Evolutionary conservation across 1,284 basidiomycete species (phyloP), one percentile per base, ranked within the genome.

Genomic region (Microbotryum intermedium): DNA sequence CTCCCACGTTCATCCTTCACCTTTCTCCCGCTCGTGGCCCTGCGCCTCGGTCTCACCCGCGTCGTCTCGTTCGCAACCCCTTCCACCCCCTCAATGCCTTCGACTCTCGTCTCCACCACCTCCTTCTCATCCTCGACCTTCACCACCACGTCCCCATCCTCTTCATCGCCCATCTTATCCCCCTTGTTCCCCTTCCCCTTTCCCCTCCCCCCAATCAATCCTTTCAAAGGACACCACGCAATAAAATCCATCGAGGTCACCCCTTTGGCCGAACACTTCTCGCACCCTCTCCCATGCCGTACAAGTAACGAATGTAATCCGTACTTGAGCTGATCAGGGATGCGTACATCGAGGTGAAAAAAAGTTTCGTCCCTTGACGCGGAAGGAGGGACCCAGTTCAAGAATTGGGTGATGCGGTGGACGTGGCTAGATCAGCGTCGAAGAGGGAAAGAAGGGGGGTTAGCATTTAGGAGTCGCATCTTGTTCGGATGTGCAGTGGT

Each of bases 231-330:
- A 67, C 72, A 66, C 62, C 67, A 68, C n/a, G 72, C 71, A 26
- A 73, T 71, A 16, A 72, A 70, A 51, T 72, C 71, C 43, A 72
- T 71, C 30, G 66, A 60, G 25, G 66, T 65, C 1, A 59, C 57
- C 8, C 65, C 68, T 42, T 64, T 72, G 3, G 74, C 74, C 16
- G 68, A 61, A 59, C 74, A 75, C 54, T 71, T 70, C 21, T 61
- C 57, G 65, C 74, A 75, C 20, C 65, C 66, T 53, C 73, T 68
- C 0, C 73, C 86, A 66, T 87, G 86, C 29, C 77, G 76, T 46
- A 88, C 81, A 76, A 89, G 80, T 57, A 87, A 75, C 6, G 85
- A 82, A 70, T 89, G 87, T 13, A 88, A 73, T 0, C 81, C 81
- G 69, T 86, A 86, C 71, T 88, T 87, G 25, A 87, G 76, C 44